These are phyloP conservation scores for Arctium lappa DNA, from an alignment of 129 eudicot species.

Conservation along the genomic window DNA sequence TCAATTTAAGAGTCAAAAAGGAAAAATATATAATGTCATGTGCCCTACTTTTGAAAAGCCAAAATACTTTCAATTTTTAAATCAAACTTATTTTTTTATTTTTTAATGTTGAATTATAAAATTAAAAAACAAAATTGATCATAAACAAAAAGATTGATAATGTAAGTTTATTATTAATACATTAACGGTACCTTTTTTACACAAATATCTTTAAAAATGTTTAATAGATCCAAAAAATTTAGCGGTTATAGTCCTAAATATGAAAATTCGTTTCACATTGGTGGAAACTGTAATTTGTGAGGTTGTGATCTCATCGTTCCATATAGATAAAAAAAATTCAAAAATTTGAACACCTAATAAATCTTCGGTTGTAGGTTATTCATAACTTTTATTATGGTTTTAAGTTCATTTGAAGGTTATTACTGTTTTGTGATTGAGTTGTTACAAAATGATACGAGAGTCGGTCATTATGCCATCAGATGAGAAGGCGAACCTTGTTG, in stretches of 20 bases:
- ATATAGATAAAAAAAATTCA: not conserved
- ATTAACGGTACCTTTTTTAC: too few relatives aligned
- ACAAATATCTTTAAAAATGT: too few relatives aligned
- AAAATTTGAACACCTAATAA: not conserved
- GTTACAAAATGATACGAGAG: not conserved
- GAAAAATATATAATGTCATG: not conserved
- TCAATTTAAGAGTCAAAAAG: not conserved
- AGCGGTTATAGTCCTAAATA: too few relatives aligned
- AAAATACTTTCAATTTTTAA: constrained; percentile 4
- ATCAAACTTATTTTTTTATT: not conserved
- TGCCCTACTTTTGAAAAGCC: constrained; percentile 22
- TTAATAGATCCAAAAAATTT: too few relatives aligned
- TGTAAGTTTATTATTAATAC: too few relatives aligned
- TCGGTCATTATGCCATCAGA: not conserved
- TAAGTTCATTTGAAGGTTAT: not conserved
- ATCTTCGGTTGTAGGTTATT: not conserved
- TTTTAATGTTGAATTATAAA: not conserved
- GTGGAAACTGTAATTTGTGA: not conserved
- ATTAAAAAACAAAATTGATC: not conserved
- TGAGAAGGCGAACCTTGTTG: too few relatives aligned
- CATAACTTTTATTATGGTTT: not conserved
- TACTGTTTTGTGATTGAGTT: not conserved
- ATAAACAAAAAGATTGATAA: too few relatives aligned
- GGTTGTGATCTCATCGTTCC: not conserved
- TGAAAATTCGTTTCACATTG: not conserved